Conservation (phyloP, 169 alveolate species). For the Plasmodium blacklocki region DNA sequence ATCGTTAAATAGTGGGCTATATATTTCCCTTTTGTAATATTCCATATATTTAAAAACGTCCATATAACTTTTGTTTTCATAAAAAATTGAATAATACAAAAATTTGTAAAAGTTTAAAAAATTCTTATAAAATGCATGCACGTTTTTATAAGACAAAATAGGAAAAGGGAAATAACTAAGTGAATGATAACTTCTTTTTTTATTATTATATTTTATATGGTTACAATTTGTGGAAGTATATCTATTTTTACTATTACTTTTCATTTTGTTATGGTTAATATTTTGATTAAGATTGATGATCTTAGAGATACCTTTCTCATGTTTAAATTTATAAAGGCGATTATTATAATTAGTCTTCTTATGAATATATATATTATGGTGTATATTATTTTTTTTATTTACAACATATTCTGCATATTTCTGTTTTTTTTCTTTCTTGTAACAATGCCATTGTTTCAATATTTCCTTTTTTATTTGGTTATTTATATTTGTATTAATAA, state of each 20-base stretch:
- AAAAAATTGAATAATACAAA: conserved; percentile 22
- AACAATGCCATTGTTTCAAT: conserved; percentile 25
- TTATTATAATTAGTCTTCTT: too few relatives aligned
- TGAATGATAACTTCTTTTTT: conserved; percentile 19
- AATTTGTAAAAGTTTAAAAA: conserved; percentile 38
- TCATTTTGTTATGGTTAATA: too few relatives aligned
- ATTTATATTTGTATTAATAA: conserved; percentile 21
- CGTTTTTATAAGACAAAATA: conserved; percentile 28
- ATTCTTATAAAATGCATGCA: conserved; percentile 32
- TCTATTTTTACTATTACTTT: too few relatives aligned
- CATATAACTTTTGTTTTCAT: conserved; percentile 46
- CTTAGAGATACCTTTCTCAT: too few relatives aligned
- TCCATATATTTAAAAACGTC: conserved; percentile 37
- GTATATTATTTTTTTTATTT: neutral
- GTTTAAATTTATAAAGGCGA: too few relatives aligned
- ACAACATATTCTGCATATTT: neutral
- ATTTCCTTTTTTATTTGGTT: conserved; percentile 11
- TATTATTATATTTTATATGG: neutral
- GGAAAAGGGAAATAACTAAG: conserved; percentile 48
- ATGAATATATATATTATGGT: neutral
- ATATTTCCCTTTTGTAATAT: conserved; percentile 32
- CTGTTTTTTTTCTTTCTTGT: conserved; percentile 17
- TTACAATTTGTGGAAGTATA: too few relatives aligned
- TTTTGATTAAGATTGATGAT: too few relatives aligned
- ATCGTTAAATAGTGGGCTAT: conserved; percentile 22